phyloP scores from a whole-genome alignment of 2,329 filamentous ascomycete species.

The Sporothrix pseudoabietina region DNA sequence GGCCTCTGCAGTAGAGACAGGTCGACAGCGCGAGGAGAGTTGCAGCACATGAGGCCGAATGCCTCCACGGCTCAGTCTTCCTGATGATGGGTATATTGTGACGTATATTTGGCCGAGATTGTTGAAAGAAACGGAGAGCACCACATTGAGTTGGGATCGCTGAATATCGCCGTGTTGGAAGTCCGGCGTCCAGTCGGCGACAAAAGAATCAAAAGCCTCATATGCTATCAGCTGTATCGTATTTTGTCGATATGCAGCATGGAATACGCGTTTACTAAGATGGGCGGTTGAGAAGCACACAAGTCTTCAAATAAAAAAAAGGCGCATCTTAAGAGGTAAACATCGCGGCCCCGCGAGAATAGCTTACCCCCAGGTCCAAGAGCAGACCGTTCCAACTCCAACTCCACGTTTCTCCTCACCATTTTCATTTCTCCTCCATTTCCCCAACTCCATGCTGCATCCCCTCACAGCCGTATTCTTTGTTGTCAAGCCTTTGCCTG shows the following conservation, averaged over 20 bases:
- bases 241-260: not conserved
- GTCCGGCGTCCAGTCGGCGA: not conserved
- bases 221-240: not conserved
- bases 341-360: not conserved
- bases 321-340: not conserved
- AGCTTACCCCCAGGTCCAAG: constrained; percentile 9
- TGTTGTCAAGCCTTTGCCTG: not conserved
- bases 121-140: not conserved
- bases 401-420: not conserved
- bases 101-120: not conserved
- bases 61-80: not conserved
- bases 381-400: not conserved
- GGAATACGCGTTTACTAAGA: not conserved
- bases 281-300: not conserved
- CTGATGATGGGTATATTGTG: not conserved
- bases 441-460: not conserved
- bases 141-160: not conserved
- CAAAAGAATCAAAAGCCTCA: not conserved
- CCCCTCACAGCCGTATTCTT: not conserved
- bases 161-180: not conserved
- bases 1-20: not conserved
- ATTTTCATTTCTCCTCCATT: not conserved
- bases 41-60: not conserved
- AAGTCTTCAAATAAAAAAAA: not conserved
- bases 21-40: not conserved